Percentiles rank a stretch among this genome's conserved stretches.
These are phyloP conservation scores for Cutaneotrichosporon cavernicola DNA, from an alignment of 1,284 basidiomycete genomes.

Conservation along the genomic window DNA sequence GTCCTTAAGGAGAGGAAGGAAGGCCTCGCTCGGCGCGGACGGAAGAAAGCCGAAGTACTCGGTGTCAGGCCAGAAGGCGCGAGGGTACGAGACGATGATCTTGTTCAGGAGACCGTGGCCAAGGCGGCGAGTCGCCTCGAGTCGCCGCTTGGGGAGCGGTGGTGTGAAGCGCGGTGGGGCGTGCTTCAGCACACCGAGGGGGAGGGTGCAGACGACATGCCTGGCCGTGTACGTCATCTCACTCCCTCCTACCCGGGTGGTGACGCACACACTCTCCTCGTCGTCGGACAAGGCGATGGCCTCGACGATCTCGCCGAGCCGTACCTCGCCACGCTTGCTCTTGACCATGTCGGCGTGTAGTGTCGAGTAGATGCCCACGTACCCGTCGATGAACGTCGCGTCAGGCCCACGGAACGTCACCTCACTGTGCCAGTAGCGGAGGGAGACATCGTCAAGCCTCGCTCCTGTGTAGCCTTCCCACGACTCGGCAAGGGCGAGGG, in stretches of 20 bases:
- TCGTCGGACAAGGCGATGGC: background rate
- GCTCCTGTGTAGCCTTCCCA: conserved; percentile 5
- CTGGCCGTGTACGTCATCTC: conserved; percentile 1
- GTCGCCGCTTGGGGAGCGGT: background rate
- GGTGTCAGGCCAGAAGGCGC: conserved; percentile 1
- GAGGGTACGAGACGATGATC: conserved; percentile 1
- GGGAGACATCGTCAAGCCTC: background rate
- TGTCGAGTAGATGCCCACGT: background rate
- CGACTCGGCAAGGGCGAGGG: conserved; percentile 1
- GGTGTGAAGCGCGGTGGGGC: conserved; percentile 1
- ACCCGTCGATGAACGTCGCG: conserved; percentile 2
- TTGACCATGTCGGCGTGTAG: background rate
- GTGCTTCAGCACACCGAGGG: background rate
- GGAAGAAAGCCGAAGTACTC: conserved; percentile 5
- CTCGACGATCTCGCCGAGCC: conserved; percentile 3
- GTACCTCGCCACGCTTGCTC: background rate
- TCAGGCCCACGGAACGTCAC: conserved; percentile 6
- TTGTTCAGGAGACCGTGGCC: conserved; percentile 6
- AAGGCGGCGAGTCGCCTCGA: background rate
- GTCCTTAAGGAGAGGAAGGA: background rate
- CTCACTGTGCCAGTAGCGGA: conserved; percentile 8
- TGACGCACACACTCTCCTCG: conserved; percentile 3
- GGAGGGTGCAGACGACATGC: conserved; percentile 1
- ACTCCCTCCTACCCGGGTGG: background rate
- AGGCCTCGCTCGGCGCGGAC: background rate